A percentile compares a stretch with the other conserved stretches of the same genome.
phyloP scores from a whole-genome alignment of 495 filamentous ascomycete genomes.

The Penicillium diatomitis region DNA sequence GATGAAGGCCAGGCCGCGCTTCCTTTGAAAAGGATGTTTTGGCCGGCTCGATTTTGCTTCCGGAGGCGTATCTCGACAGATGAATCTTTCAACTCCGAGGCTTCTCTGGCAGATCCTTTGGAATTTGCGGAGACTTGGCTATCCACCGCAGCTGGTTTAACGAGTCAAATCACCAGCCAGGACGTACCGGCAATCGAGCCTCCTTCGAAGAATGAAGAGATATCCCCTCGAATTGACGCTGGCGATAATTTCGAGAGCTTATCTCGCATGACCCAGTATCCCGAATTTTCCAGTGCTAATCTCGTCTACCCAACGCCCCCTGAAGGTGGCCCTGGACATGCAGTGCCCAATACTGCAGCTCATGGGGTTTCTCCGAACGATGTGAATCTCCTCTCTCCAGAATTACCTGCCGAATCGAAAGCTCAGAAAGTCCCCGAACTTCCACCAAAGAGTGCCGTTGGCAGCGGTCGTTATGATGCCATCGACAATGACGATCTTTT shows the following conservation, averaged over 20 bases:
- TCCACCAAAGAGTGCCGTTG: conserved; percentile 21
- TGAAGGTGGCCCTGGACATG: conserved; percentile 51
- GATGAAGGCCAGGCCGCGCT: conserved; percentile 27
- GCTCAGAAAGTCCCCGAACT: conserved; percentile 13
- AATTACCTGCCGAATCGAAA: conserved; percentile 11
- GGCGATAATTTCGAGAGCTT: conserved; percentile 33
- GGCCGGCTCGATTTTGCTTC: conserved; percentile 42
- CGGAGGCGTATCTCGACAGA: conserved; percentile 17
- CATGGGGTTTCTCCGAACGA: conserved; percentile 28
- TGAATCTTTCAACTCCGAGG: conserved; percentile 5
- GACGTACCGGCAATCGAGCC: conserved; percentile 24
- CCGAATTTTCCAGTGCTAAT: conserved; percentile 43
- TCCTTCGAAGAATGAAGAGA: conserved; percentile 18
- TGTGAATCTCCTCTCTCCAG: conserved; percentile 12
- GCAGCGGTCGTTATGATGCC: conserved; percentile 37
- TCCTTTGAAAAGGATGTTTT: conserved; percentile 38
- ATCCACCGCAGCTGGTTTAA: conserved; percentile 20
- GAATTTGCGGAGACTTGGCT: conserved; percentile 64
- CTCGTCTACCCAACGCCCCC: conserved; percentile 85
- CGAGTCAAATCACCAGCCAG: conserved; percentile 10
- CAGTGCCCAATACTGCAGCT: conserved; percentile 12
- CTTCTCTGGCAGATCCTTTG: conserved; percentile 46
- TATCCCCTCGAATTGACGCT: conserved; percentile 15
- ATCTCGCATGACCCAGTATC: conserved; percentile 42
- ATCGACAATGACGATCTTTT: conserved; percentile 56